These are phyloP conservation scores for Chrysanthemum makinoi DNA, from an alignment of 129 eudicot species.

Conservation along the genomic window DNA sequence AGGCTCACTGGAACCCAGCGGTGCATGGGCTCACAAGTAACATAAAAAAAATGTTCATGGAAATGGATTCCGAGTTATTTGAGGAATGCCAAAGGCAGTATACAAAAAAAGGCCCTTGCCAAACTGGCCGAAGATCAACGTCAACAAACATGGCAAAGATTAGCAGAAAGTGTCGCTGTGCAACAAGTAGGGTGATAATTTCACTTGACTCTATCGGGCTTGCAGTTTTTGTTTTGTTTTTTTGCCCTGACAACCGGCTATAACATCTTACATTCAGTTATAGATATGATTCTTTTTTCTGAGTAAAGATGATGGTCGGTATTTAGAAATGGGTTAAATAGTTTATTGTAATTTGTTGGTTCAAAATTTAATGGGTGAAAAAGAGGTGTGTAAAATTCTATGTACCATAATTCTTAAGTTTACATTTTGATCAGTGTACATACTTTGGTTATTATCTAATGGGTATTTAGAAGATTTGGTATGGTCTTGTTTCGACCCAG, in stretches of 20 bases:
- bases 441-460: conserved; percentile 20
- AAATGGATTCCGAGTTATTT: conserved; percentile 68
- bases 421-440: conserved; percentile 19
- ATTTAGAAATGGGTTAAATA: conserved; percentile 39
- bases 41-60: conserved; percentile 72
- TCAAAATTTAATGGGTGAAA: conserved; percentile 18
- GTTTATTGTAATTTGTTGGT: conserved; percentile 30
- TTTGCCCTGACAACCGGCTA: conserved; percentile 24
- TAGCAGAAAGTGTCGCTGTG: conserved; percentile 45
- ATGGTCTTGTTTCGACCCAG: not conserved
- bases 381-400: conserved; percentile 34
- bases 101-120: conserved; percentile 47
- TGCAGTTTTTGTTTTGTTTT: conserved; percentile 25
- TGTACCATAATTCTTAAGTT: conserved; percentile 24
- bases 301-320: conserved; percentile 27
- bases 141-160: conserved; percentile 62
- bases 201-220: conserved; percentile 17
- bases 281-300: conserved; percentile 28
- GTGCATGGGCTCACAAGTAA: conserved; percentile 78
- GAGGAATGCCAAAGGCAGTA: conserved; percentile 74
- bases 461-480: not conserved
- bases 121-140: conserved; percentile 53
- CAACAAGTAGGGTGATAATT: conserved; percentile 41
- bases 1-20: conserved; percentile 83
- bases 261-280: conserved; percentile 41